These are phyloP conservation scores for Sclerotinia glacialis DNA, from an alignment of 2,329 filamentous ascomycete species.

Conservation along the genomic window DNA sequence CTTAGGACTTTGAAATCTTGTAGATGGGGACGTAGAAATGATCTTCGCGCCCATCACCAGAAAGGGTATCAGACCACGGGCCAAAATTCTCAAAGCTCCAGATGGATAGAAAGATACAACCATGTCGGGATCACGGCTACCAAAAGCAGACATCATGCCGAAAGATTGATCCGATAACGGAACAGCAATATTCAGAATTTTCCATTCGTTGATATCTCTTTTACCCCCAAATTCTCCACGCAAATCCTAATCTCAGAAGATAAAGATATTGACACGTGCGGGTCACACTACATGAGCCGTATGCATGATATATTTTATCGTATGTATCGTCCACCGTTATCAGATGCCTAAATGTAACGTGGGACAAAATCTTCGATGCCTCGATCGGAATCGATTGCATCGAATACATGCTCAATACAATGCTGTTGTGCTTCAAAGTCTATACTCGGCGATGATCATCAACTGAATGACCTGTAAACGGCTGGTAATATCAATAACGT, in stretches of 20 bases:
- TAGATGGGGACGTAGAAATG: background rate
- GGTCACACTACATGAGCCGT: conserved; percentile 14
- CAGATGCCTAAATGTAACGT: conserved; percentile 20
- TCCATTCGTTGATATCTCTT: background rate
- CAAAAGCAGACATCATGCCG: background rate
- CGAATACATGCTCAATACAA: background rate
- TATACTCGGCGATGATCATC: conserved; percentile 8
- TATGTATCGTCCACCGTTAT: conserved; percentile 3
- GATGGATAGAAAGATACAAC: background rate
- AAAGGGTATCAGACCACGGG: background rate
- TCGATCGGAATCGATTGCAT: conserved; percentile 11
- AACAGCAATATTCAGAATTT: background rate
- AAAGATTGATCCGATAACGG: background rate
- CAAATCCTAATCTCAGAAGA: conserved; percentile 1
- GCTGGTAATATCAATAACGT: background rate
- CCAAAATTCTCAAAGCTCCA: background rate
- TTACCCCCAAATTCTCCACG: background rate
- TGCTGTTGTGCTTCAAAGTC: background rate
- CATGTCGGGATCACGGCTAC: background rate
- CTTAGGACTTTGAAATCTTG: background rate
- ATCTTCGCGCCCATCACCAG: background rate
- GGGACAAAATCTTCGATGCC: background rate
- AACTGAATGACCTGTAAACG: background rate
- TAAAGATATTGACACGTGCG: conserved; percentile 17
- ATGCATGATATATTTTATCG: conserved; percentile 1